phyloP scores from a whole-genome alignment of 768 basidiomycete genomes.

The Suillus sp. region DNA sequence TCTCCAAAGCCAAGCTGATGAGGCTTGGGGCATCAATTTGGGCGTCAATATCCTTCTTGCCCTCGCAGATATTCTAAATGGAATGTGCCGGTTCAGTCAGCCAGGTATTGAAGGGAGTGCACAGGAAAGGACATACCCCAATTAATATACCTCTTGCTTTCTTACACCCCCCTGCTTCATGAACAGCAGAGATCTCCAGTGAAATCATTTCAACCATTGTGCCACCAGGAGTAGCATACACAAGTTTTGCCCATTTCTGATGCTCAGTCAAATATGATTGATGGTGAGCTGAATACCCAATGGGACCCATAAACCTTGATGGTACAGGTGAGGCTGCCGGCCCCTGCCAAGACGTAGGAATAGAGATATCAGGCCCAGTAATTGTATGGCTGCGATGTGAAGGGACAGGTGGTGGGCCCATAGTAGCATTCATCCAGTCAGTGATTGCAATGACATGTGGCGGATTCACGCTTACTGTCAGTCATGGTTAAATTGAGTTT shows the following conservation, averaged over 20 bases:
- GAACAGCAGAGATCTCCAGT: conserved; percentile 5
- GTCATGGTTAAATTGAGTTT: neutral
- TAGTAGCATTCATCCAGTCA: neutral
- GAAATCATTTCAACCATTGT: conserved; percentile 6
- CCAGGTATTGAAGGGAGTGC: too few relatives aligned
- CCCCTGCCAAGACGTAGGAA: conserved; percentile 2
- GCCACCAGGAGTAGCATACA: too few relatives aligned
- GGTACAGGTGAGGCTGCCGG: too few relatives aligned
- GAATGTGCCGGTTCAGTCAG: too few relatives aligned
- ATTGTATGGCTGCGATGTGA: neutral
- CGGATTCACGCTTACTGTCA: neutral
- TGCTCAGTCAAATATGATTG: neutral
- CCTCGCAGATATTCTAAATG: too few relatives aligned
- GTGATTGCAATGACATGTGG: neutral
- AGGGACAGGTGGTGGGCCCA: too few relatives aligned
- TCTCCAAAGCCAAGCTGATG: conserved; percentile 3
- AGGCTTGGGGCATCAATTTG: conserved; percentile 4
- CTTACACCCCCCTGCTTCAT: neutral
- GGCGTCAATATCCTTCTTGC: too few relatives aligned
- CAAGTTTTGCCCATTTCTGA: too few relatives aligned
- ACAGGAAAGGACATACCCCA: too few relatives aligned
- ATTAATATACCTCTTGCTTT: too few relatives aligned
- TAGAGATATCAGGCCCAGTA: neutral
- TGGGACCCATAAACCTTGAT: neutral
- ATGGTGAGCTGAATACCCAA: conserved; percentile 13